These are phyloP conservation scores for Trichoderma gracile DNA, from an alignment of 2,329 filamentous ascomycete genomes.

Conservation along the genomic window DNA sequence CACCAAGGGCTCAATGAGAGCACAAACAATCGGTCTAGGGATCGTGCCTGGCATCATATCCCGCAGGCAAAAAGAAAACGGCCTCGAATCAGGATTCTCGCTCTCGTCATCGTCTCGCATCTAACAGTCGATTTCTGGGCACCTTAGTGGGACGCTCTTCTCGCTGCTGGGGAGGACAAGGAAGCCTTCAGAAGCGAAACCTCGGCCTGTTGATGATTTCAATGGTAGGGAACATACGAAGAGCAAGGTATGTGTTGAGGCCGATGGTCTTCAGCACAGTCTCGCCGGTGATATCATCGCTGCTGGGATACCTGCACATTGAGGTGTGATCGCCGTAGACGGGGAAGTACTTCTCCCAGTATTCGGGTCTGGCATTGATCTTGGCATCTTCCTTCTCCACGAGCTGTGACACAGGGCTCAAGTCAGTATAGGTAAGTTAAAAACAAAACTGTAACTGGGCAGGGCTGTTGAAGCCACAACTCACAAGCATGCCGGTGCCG, in stretches of 20 bases:
- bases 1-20: background rate
- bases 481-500: slow-evolving; percentile 16
- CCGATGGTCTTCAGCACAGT: slow-evolving; percentile 22
- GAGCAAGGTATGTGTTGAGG: slow-evolving; percentile 20
- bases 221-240: slow-evolving; percentile 7
- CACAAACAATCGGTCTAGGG: background rate
- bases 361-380: background rate
- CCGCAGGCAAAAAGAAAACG: too few relatives aligned
- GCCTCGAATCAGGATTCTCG: slow-evolving; percentile 26
- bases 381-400: slow-evolving; percentile 9
- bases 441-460: too few relatives aligned
- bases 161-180: background rate
- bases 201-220: slow-evolving; percentile 1
- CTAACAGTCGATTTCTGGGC: slow-evolving; percentile 12
- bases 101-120: background rate
- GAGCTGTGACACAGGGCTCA: background rate
- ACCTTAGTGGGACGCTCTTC: background rate
- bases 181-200: slow-evolving; percentile 1
- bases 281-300: slow-evolving; percentile 1
- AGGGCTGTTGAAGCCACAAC: background rate
- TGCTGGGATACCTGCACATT: slow-evolving; percentile 11
- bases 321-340: slow-evolving; percentile 22
- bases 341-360: slow-evolving; percentile 19
- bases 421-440: background rate
- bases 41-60: too few relatives aligned